phyloP scores from a whole-genome alignment of 140 eudicot genomes.

The Oenanthe javanica region DNA sequence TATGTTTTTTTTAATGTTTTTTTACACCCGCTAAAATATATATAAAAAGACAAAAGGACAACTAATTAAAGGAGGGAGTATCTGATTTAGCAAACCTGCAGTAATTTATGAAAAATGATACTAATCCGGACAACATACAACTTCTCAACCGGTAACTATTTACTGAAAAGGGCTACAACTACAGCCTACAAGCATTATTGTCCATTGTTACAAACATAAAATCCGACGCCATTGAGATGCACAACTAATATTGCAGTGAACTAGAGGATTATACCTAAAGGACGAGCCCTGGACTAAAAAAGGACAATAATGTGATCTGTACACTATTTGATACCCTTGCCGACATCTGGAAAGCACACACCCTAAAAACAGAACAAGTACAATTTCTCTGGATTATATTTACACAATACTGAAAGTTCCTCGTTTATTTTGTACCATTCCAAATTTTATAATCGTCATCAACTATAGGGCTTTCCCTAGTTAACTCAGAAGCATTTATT shows the following conservation, averaged over 20 bases:
- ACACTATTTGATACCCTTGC: background rate
- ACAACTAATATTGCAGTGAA: background rate
- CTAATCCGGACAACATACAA: no score
- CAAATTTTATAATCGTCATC: conserved; percentile 29
- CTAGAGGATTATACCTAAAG: background rate
- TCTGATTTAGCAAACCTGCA: no score
- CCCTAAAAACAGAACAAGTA: conserved; percentile 14
- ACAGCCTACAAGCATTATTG: background rate
- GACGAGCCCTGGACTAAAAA: background rate
- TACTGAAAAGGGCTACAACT: background rate
- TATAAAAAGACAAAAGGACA: no score
- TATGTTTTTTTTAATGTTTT: no score
- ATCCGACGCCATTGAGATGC: background rate
- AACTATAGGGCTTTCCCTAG: conserved; percentile 24
- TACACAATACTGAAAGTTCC: conserved; percentile 10
- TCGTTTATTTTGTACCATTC: conserved; percentile 14
- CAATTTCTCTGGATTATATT: background rate
- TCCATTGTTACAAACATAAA: background rate
- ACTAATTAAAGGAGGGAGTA: no score
- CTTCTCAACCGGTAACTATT: background rate
- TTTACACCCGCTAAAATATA: no score
- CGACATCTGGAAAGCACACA: conserved; percentile 5
- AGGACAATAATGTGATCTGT: background rate
- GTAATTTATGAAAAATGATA: no score
- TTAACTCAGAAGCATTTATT: conserved; percentile 35